Conservation (phyloP, 2,329 filamentous ascomycete species). For the Verticillium alfalfae region DNA sequence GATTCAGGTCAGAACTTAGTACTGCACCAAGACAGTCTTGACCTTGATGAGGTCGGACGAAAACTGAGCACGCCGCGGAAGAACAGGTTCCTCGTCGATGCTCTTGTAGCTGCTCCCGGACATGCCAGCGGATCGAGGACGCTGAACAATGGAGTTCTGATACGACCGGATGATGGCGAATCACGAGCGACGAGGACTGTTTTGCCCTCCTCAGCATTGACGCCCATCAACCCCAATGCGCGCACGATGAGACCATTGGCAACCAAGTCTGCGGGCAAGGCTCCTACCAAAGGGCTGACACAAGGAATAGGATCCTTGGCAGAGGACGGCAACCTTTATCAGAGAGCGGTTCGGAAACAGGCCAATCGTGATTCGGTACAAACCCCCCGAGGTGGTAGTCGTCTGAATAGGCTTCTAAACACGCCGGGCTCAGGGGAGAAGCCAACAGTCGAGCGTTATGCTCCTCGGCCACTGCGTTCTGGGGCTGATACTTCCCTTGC, state of each 20-base stretch:
- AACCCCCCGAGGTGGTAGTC: conserved; percentile 15
- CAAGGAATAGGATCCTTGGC: conserved; percentile 36
- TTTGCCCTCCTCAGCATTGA: conserved; percentile 22
- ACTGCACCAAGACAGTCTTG: conserved; percentile 48
- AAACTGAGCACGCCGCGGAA: conserved; percentile 38
- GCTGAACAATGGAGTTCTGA: not conserved
- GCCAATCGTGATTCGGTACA: conserved; percentile 7
- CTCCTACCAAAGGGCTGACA: conserved; percentile 18
- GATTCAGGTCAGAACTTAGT: conserved; percentile 16
- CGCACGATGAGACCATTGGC: conserved; percentile 14
- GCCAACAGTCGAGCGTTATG: conserved; percentile 17
- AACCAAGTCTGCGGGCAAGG: conserved; percentile 12
- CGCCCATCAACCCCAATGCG: conserved; percentile 29
- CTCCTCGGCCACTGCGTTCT: conserved; percentile 9
- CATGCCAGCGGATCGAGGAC: not conserved
- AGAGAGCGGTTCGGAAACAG: conserved; percentile 5
- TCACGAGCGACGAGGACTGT: conserved; percentile 1
- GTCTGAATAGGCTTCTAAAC: conserved; percentile 27
- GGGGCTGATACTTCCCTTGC: not conserved
- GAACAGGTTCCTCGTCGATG: not conserved
- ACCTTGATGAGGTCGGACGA: conserved; percentile 47
- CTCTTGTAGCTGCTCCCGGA: not conserved
- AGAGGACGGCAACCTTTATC: conserved; percentile 39
- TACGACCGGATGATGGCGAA: conserved; percentile 3
- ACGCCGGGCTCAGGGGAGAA: conserved; percentile 16